A percentile compares a stretch with the other conserved stretches of the same genome.
Conservation (phyloP, 495 filamentous ascomycete genomes). For the Opeltia flavorubescens region DNA sequence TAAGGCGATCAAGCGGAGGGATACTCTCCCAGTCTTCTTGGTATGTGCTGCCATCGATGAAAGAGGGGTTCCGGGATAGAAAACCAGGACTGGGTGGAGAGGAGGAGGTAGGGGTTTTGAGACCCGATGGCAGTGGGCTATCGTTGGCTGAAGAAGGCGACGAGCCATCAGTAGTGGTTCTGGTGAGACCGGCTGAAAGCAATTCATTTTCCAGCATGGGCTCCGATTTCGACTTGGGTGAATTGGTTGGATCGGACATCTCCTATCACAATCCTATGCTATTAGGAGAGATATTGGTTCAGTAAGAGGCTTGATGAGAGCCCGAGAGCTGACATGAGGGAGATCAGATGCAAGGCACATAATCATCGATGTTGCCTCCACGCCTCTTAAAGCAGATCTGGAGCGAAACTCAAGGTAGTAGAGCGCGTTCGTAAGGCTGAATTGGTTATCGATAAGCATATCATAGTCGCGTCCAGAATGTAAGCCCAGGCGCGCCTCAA, state of each 20-base stretch:
- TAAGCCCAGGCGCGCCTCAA: too few relatives aligned
- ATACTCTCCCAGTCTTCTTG: conserved; percentile 83
- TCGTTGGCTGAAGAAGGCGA: conserved; percentile 14
- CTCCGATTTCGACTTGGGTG: conserved; percentile 17
- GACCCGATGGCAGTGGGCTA: conserved; percentile 4
- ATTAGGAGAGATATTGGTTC: too few relatives aligned
- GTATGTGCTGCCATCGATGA: conserved; percentile 62
- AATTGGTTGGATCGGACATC: conserved; percentile 17
- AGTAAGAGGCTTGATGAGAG: too few relatives aligned
- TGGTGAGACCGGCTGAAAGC: conserved; percentile 12
- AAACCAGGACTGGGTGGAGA: conserved; percentile 28
- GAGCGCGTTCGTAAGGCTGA: too few relatives aligned
- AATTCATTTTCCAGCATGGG: conserved; percentile 13
- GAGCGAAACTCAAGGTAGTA: too few relatives aligned
- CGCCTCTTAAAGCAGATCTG: too few relatives aligned
- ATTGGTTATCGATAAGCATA: too few relatives aligned
- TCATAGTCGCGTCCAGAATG: too few relatives aligned
- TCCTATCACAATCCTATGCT: too few relatives aligned
- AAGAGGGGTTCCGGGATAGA: conserved; percentile 58
- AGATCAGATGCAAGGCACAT: too few relatives aligned
- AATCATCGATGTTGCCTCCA: too few relatives aligned
- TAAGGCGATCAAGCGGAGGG: conserved; percentile 81
- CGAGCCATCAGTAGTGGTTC: conserved; percentile 14
- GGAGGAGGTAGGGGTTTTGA: conserved; percentile 22
- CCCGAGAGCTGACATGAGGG: too few relatives aligned